Evolutionary conservation across 768 basidiomycete species (phyloP).

Genomic region (Tylopilus subfusipes): DNA sequence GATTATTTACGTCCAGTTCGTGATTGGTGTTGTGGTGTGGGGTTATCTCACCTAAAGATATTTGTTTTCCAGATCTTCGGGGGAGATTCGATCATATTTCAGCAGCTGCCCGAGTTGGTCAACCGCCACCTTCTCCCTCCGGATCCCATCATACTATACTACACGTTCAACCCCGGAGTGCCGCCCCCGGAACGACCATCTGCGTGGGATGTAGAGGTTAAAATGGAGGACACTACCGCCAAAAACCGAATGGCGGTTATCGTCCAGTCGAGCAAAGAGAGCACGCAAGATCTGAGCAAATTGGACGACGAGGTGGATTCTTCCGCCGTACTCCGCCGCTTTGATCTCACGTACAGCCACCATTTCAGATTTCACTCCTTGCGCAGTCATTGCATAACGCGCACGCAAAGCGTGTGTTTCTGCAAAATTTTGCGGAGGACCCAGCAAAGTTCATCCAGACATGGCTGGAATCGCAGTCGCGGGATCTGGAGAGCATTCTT

Average conservation of each 20-base stretch:
- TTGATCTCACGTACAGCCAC: conserved; percentile 18
- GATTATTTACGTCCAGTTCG: conserved; percentile 61
- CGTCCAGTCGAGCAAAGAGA: conserved; percentile 66
- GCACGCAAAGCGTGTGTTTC: conserved; percentile 81
- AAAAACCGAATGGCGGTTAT: conserved; percentile 78
- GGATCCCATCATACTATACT: conserved; percentile 79
- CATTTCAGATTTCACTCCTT: conserved; percentile 66
- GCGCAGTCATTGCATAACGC: conserved; percentile 86
- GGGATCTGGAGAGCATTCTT: conserved; percentile 86
- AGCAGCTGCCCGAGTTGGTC: conserved; percentile 78
- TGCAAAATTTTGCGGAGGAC: conserved; percentile 75
- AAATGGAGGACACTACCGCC: conserved; percentile 72
- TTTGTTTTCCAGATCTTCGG: conserved; percentile 56
- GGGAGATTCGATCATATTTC: conserved; percentile 67
- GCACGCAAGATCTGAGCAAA: conserved; percentile 58
- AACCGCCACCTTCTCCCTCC: conserved; percentile 75
- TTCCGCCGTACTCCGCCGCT: background rate
- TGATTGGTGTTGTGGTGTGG: conserved; percentile 2
- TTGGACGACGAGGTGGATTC: conserved; percentile 83
- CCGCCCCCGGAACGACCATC: conserved; percentile 66
- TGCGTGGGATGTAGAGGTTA: conserved; percentile 87
- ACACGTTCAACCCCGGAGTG: conserved; percentile 60
- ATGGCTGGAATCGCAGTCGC: conserved; percentile 89
- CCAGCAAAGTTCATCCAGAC: conserved; percentile 81
- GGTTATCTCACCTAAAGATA: background rate